Evolutionary conservation across 73 alveolate species (phyloP).

Genomic region (Paramecium tetraurelia): DNA sequence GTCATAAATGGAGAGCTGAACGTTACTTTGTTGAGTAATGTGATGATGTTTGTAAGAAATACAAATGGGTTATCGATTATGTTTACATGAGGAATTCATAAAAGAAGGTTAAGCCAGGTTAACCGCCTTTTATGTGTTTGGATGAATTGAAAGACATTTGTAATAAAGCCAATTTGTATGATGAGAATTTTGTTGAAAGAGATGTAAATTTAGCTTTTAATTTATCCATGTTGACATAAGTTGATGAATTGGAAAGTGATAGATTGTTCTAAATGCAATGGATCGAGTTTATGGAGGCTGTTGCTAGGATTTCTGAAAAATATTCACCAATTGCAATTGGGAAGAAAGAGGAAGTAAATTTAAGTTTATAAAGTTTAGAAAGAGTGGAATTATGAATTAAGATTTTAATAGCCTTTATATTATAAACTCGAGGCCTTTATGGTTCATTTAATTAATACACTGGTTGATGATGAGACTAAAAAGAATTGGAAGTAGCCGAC

Average conservation of each 20-base stretch:
- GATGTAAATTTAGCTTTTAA: slow-evolving; percentile 69
- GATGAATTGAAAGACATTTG: slow-evolving; percentile 64
- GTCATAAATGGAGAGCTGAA: slow-evolving; percentile 48
- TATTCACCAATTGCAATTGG: slow-evolving; percentile 30
- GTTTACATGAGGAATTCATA: slow-evolving; percentile 6
- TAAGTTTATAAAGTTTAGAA: not conserved
- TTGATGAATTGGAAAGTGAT: slow-evolving; percentile 70
- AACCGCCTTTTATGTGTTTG: slow-evolving; percentile 65
- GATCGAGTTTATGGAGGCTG: slow-evolving; percentile 27
- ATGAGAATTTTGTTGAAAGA: slow-evolving; percentile 65
- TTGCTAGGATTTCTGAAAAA: slow-evolving; percentile 34
- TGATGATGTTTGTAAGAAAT: slow-evolving; percentile 50
- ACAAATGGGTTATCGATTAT: slow-evolving; percentile 33
- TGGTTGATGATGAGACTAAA: slow-evolving; percentile 29
- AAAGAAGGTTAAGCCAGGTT: slow-evolving; percentile 82
- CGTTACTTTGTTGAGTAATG: slow-evolving; percentile 29
- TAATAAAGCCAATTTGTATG: slow-evolving; percentile 44
- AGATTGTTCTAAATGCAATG: slow-evolving; percentile 69
- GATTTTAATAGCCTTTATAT: slow-evolving; percentile 1
- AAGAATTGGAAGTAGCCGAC: slow-evolving; percentile 31
- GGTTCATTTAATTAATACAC: slow-evolving; percentile 1
- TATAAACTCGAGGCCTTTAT: slow-evolving; percentile 34
- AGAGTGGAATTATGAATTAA: not conserved
- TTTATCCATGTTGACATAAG: slow-evolving; percentile 75
- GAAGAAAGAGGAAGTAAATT: not conserved